phyloP scores from a whole-genome alignment of 2,329 filamentous ascomycete genomes.

The Thermomyces lanuginosus region DNA sequence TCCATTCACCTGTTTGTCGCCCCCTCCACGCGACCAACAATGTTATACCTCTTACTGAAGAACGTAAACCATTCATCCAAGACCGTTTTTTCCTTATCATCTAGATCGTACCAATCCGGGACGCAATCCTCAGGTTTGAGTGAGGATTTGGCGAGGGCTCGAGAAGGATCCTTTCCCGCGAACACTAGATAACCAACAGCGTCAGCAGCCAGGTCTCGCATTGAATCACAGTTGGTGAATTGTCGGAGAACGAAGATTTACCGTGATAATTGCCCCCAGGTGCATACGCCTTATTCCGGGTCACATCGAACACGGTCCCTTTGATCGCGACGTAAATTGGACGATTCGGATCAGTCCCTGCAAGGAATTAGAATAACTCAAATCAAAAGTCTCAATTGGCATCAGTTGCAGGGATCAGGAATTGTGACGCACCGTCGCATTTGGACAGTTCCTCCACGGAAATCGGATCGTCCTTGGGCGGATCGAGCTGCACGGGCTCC shows the following conservation, averaged over 20 bases:
- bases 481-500: slow-evolving; percentile 42
- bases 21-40: slow-evolving; percentile 36
- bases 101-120: slow-evolving; percentile 67
- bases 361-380: not conserved
- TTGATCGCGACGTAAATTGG: slow-evolving; percentile 50
- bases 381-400: slow-evolving; percentile 1
- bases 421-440: slow-evolving; percentile 53
- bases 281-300: slow-evolving; percentile 71
- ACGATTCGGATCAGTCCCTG: slow-evolving; percentile 27
- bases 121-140: slow-evolving; percentile 69
- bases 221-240: not conserved
- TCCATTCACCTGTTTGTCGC: slow-evolving; percentile 24
- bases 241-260: slow-evolving; percentile 29
- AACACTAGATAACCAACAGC: slow-evolving; percentile 49
- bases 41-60: slow-evolving; percentile 92
- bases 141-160: slow-evolving; percentile 72
- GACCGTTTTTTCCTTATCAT: slow-evolving; percentile 68
- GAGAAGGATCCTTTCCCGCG: slow-evolving; percentile 87
- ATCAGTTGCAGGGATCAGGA: not conserved
- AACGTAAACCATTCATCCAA: slow-evolving; percentile 90
- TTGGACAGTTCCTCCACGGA: slow-evolving; percentile 61
- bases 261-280: slow-evolving; percentile 72
- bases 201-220: not conserved
- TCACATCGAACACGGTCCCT: slow-evolving; percentile 91
- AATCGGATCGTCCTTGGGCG: slow-evolving; percentile 79